Evolutionary conservation across 495 filamentous ascomycete genomes (phyloP).

Genomic region (Neurospora tetrasperma): DNA sequence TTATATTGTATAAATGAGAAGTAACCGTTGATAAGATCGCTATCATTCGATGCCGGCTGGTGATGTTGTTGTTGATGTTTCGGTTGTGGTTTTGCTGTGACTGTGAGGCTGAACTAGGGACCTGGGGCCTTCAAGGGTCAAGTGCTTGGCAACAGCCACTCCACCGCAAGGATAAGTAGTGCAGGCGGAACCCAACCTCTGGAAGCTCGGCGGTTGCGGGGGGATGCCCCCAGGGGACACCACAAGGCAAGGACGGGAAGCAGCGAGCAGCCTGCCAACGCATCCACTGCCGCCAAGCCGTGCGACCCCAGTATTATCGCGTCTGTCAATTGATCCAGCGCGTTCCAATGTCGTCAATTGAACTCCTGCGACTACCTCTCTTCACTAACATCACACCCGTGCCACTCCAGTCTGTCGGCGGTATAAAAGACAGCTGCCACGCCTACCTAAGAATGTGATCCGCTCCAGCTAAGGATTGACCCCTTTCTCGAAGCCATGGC

Average conservation of each 20-base stretch:
- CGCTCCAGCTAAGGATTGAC: neutral
- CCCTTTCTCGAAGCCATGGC: constrained; percentile 9
- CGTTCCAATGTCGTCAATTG: neutral
- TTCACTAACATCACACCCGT: neutral
- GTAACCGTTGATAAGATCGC: neutral
- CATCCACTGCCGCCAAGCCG: neutral
- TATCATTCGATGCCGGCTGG: neutral
- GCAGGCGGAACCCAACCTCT: neutral
- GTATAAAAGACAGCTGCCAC: neutral
- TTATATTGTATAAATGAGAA: neutral
- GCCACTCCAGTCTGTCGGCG: neutral
- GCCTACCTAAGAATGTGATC: neutral
- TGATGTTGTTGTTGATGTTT: neutral
- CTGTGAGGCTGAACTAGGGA: neutral
- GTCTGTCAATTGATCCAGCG: neutral
- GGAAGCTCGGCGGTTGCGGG: neutral
- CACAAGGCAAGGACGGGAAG: too few relatives aligned
- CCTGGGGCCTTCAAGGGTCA: neutral
- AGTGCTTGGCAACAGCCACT: neutral
- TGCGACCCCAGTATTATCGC: neutral
- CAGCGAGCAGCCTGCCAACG: neutral
- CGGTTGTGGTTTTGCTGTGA: neutral
- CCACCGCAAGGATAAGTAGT: neutral
- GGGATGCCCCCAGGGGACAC: neutral
- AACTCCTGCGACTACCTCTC: neutral